Evolutionary conservation across 1,284 basidiomycete species (phyloP).

Genomic region (Cutaneotrichosporon mucoides): DNA sequence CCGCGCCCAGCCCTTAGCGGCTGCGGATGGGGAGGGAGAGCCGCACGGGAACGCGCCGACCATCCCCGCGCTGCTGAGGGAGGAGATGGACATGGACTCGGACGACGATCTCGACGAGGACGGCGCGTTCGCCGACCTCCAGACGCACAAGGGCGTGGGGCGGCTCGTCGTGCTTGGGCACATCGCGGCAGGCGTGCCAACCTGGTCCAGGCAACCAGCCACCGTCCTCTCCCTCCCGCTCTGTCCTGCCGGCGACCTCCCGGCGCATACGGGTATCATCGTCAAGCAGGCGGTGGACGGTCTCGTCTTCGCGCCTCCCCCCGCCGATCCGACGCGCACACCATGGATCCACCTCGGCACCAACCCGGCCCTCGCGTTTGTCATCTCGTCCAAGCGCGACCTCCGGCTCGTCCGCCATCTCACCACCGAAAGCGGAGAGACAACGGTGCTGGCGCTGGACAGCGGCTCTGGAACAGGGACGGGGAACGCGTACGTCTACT

Average conservation of each 20-base stretch:
- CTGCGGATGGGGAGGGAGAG: constrained; percentile 13
- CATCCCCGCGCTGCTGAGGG: constrained; percentile 44
- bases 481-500: constrained; percentile 79
- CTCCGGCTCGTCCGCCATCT: constrained; percentile 75
- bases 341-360: constrained; percentile 74
- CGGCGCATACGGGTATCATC: constrained; percentile 55
- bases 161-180: constrained; percentile 33
- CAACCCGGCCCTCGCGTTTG: constrained; percentile 84
- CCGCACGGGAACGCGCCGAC: constrained; percentile 32
- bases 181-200: constrained; percentile 20
- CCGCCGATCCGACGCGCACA: constrained; percentile 37
- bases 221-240: constrained; percentile 33
- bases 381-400: constrained; percentile 88
- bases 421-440: neutral
- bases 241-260: constrained; percentile 30
- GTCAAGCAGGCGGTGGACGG: constrained; percentile 82
- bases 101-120: constrained; percentile 37
- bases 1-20: neutral
- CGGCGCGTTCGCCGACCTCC: constrained; percentile 27
- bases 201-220: constrained; percentile 31
- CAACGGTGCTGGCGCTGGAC: constrained; percentile 70
- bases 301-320: constrained; percentile 55
- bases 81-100: constrained; percentile 49
- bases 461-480: constrained; percentile 55
- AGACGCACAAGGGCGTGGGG: constrained; percentile 53